Evolutionary conservation across 2,329 filamentous ascomycete genomes (phyloP).

Genomic region (Xenoacremonium recifei): DNA sequence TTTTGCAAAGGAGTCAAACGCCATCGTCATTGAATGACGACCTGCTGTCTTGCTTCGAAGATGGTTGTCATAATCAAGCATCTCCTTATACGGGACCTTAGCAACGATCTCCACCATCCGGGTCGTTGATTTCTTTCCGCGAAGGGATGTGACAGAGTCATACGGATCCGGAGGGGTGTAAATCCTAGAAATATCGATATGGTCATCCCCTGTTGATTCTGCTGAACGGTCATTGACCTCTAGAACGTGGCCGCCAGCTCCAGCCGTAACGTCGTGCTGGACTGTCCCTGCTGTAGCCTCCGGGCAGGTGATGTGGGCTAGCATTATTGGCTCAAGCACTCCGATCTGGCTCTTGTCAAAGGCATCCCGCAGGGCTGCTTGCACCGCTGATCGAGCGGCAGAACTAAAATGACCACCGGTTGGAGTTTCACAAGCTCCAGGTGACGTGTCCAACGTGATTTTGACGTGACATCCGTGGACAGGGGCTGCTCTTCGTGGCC

Average conservation of each 20-base stretch:
- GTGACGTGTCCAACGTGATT: conserved; percentile 65
- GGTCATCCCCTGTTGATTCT: conserved; percentile 32
- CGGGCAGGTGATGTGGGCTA: conserved; percentile 80
- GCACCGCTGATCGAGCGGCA: conserved; percentile 61
- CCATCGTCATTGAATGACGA: conserved; percentile 61
- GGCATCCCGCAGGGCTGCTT: conserved; percentile 64
- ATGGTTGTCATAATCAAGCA: conserved; percentile 92
- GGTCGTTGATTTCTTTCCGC: conserved; percentile 47
- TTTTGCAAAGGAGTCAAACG: conserved; percentile 55
- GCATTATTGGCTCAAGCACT: conserved; percentile 93
- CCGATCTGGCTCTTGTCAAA: conserved; percentile 54
- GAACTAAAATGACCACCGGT: conserved; percentile 67
- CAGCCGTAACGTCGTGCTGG: conserved; percentile 75
- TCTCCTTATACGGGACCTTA: conserved; percentile 89
- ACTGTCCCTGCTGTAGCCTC: conserved; percentile 79
- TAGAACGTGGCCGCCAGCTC: conserved; percentile 70
- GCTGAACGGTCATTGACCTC: conserved; percentile 61
- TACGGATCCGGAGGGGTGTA: conserved; percentile 89
- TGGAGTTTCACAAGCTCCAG: conserved; percentile 55
- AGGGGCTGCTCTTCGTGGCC: conserved; percentile 77
- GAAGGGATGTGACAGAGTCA: conserved; percentile 57
- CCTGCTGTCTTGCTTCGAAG: conserved; percentile 86
- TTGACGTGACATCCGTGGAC: conserved; percentile 73
- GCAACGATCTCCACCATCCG: conserved; percentile 70
- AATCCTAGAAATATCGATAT: conserved; percentile 70